Conservation (phyloP, 2,329 filamentous ascomycete species). For the Anthostomella pinea region DNA sequence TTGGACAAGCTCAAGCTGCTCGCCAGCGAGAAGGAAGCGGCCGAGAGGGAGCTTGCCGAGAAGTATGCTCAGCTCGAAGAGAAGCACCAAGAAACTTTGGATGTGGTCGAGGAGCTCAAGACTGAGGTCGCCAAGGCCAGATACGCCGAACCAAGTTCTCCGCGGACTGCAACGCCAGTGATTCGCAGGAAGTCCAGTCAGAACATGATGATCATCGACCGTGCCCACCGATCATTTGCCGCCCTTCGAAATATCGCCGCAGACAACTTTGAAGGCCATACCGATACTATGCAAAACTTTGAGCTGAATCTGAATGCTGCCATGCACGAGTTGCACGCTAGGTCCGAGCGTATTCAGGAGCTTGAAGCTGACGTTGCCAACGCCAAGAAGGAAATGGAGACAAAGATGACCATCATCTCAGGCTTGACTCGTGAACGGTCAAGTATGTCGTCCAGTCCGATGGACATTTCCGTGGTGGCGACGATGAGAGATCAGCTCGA, state of each 20-base stretch:
- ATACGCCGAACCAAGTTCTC: slow-evolving; percentile 56
- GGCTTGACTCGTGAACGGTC: slow-evolving; percentile 90
- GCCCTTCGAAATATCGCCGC: slow-evolving; percentile 83
- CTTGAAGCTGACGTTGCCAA: slow-evolving; percentile 80
- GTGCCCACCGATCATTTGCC: slow-evolving; percentile 86
- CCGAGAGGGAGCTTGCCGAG: slow-evolving; percentile 68
- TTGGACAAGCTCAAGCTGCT: slow-evolving; percentile 68
- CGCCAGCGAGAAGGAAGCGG: slow-evolving; percentile 72
- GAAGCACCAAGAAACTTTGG: slow-evolving; percentile 76
- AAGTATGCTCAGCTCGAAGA: slow-evolving; percentile 82
- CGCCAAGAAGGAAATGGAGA: slow-evolving; percentile 93
- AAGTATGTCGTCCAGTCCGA: slow-evolving; percentile 77
- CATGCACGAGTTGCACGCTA: slow-evolving; percentile 84
- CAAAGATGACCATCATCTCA: slow-evolving; percentile 92
- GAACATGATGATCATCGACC: slow-evolving; percentile 81
- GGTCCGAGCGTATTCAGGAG: slow-evolving; percentile 86
- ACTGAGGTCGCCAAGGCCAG: slow-evolving; percentile 79
- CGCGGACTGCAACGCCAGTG: slow-evolving; percentile 66
- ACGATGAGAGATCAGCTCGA: slow-evolving; percentile 85
- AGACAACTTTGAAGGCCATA: slow-evolving; percentile 78
- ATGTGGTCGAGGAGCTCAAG: slow-evolving; percentile 88
- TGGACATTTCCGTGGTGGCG: slow-evolving; percentile 89
- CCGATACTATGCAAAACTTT: slow-evolving; percentile 87
- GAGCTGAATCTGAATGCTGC: slow-evolving; percentile 88
- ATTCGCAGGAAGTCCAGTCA: slow-evolving; percentile 93